Conservation (phyloP, 2,329 filamentous ascomycete genomes). For the Neonectria punicea region DNA sequence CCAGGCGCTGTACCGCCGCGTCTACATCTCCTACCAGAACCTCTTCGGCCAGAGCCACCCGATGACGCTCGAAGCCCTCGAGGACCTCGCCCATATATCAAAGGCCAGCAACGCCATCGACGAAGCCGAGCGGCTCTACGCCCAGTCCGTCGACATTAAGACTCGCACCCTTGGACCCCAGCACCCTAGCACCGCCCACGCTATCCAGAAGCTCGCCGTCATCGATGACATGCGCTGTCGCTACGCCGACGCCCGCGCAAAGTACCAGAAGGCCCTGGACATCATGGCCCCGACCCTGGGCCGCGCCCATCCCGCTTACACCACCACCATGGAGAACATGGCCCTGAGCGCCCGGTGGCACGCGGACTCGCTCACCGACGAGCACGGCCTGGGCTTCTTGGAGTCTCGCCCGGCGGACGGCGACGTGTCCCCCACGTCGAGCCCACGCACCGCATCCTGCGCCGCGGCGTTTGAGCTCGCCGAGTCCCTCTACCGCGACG, state of each 20-base stretch:
- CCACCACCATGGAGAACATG: conserved; percentile 22
- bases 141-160: conserved; percentile 38
- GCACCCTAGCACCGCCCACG: conserved; percentile 19
- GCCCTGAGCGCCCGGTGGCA: conserved; percentile 20
- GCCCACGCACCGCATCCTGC: neutral
- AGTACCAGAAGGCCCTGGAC: conserved; percentile 18
- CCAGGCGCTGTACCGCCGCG: conserved; percentile 20
- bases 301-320: conserved; percentile 21
- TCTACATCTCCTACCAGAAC: conserved; percentile 31
- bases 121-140: conserved; percentile 42
- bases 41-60: conserved; percentile 40
- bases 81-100: conserved; percentile 41
- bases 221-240: conserved; percentile 32
- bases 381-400: conserved; percentile 3
- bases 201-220: conserved; percentile 40
- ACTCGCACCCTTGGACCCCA: conserved; percentile 6
- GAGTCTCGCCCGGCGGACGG: neutral
- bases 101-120: conserved; percentile 40
- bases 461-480: conserved; percentile 22
- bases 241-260: conserved; percentile 17
- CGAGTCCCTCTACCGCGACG: conserved; percentile 42
- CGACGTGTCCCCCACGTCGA: conserved; percentile 3
- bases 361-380: conserved; percentile 12
- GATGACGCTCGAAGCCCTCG: conserved; percentile 43
- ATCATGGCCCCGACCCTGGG: conserved; percentile 23